Conservation (phyloP, 257 asterid species). For the Solanum sitiens region DNA sequence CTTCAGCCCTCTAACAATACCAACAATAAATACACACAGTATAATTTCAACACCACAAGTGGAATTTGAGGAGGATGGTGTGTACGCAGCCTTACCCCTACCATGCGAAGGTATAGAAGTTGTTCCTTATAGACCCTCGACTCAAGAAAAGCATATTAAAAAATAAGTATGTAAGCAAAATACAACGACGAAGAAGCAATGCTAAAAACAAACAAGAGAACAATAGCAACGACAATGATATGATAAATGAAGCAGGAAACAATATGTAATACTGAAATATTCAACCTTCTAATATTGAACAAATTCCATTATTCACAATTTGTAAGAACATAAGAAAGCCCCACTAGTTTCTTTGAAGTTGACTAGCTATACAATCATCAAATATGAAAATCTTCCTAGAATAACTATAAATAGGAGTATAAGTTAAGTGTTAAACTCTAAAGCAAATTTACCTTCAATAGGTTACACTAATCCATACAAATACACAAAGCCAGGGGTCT, state of each 20-base stretch:
- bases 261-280: not conserved
- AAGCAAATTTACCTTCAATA: not conserved
- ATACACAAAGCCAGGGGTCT: not conserved
- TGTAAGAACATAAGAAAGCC: not conserved
- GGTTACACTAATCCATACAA: not conserved
- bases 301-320: not conserved
- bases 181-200: not conserved
- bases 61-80: not conserved
- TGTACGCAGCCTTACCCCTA: not conserved
- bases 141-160: not conserved
- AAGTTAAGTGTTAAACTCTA: not conserved
- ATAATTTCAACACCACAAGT: not conserved
- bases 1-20: not conserved
- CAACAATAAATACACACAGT: not conserved
- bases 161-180: not conserved
- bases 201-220: not conserved
- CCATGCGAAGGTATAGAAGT: not conserved
- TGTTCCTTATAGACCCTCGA: not conserved
- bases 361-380: not conserved
- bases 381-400: not conserved
- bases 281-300: not conserved
- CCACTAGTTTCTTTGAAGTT: not conserved
- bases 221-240: not conserved
- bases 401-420: not conserved
- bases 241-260: not conserved